Base-by-base conservation (phyloP, 495 filamentous ascomycete genomes). In the Trichoderma orchidacearum region DNA sequence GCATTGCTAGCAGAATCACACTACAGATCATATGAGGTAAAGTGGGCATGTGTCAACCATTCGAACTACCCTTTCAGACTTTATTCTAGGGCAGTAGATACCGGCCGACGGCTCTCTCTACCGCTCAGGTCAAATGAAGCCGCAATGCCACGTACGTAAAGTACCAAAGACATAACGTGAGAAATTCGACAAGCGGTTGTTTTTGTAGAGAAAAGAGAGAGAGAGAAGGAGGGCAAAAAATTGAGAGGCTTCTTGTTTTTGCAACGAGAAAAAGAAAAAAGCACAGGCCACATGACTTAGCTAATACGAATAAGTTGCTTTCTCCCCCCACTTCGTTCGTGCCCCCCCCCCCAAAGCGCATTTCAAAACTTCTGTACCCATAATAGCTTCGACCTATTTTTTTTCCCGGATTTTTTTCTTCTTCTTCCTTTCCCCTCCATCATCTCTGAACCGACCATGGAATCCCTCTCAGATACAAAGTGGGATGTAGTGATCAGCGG, bases 401-500 rank as follows among this genome's bases (percentile, higher is more conserved):
- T 64, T 60, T 58, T 61, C 61, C 57, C 48, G 15, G n/a, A 18
- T 25, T 57, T 61, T 48, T 13, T 17, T 48, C 55, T 62, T 60
- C 56, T 59, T 65, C 60, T 58, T 66, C 54, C 56, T 63, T 58
- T 57, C 61, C 61, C 57, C 18, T 11, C 21, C 13, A n/a, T 18
- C 27, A 23, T 28, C 21, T 3, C 18, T 5, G 8, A 30, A 6
- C 51, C 13, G 11, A 60, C 61, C 54, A 96, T 95, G 89, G 89
- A 94, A 62, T 82, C 85, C 50, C 75, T 95, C 56, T 72, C 82
- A 66, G 84, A 85, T 53, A 89, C 87, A 30, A 72, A 77, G 50
- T 98, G 94, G 94, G 93, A 98, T 74, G 83, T 94, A 62, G 75
- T 93, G 56, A 89, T 98, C 60, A 79, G 82, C 59, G 94, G 94